Percentiles rank a stretch among this genome's conserved stretches.
phyloP scores from a whole-genome alignment of 75 land plant genomes.

The Pinus tabuliformis region DNA sequence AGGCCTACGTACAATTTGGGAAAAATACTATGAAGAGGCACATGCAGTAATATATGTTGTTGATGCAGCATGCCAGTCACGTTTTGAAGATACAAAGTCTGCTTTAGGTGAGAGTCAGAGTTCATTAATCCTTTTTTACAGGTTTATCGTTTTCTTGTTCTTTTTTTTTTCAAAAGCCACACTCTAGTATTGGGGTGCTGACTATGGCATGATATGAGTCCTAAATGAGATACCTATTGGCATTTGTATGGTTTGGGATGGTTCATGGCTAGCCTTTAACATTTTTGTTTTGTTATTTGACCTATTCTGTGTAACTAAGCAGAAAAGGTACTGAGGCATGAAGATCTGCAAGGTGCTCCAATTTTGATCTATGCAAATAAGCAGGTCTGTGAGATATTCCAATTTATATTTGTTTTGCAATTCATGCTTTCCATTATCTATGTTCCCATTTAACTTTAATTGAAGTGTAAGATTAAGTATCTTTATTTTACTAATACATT shows the following conservation, averaged over 20 bases:
- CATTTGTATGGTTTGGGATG: neutral
- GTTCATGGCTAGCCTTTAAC: neutral
- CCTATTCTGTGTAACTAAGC: slow-evolving; percentile 9
- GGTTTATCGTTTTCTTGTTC: neutral
- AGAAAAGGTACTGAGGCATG: slow-evolving; percentile 89
- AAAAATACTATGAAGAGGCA: slow-evolving; percentile 96
- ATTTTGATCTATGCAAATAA: slow-evolving; percentile 87
- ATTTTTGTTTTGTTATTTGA: neutral
- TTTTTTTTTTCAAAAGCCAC: neutral
- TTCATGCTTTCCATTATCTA: neutral
- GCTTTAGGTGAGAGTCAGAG: slow-evolving; percentile 58
- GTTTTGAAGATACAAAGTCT: slow-evolving; percentile 92
- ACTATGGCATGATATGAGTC: neutral
- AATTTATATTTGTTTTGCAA: neutral
- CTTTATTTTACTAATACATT: neutral
- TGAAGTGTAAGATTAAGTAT: neutral
- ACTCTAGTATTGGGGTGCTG: neutral
- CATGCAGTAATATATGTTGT: slow-evolving; percentile 94
- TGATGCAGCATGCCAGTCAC: slow-evolving; percentile 81
- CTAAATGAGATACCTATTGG: neutral
- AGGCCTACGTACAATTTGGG: slow-evolving; percentile 96
- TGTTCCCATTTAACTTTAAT: neutral
- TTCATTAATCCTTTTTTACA: neutral
- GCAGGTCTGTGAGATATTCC: slow-evolving; percentile 45
- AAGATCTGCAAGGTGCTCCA: slow-evolving; percentile 89